Evolutionary conservation across 2,329 filamentous ascomycete species (phyloP), one percentile per base, ranked within the genome.

Genomic region (Fusarium sp.): DNA sequence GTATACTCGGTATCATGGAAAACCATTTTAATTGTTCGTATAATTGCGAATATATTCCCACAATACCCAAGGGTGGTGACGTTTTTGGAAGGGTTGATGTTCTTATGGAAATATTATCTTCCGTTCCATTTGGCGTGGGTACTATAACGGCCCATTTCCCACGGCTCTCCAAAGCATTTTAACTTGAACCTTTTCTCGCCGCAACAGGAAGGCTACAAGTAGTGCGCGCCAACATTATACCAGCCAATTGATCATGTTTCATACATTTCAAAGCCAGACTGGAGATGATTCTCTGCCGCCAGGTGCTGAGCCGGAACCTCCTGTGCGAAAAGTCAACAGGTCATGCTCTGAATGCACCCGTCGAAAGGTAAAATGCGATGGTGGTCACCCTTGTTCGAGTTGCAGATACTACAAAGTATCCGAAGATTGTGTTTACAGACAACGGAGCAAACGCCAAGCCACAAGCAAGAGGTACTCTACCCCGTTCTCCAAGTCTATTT

Each of bases 321-420:
- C 50, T n/a, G 62, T 60, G 10, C 65, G 65, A 40, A 67, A 59
- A 38, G 61, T 78, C n/a, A 79, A 79, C 57, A 73, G 71, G 54
- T 81, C 78, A 11, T 79, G 77, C 59, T 72, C 72, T 20, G 77
- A 78, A 62, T 80, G 77, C 42, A 79, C 75, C 0, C 70, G 79
- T 18, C 74, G 79, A 24, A 81, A 80, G 57, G 74, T 82, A 40
- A 84, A 86, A 64, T 85, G 84, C 31, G 83, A 87, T 56, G 84
- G 85, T n/a, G 84, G 73, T 4, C 72, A 74, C 20, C 78, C 80
- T 35, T 81, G 80, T 63, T 66, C 74, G 3, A 80, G 88, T 31
- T 85, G 86, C 14, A 84, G 73, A 38, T 79, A 80, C 61, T 80
- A 80, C 58, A 71, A 76, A 20, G 72, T 73, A 3, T 64, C 75